These are phyloP conservation scores for Stachybotrys chartarum DNA, from an alignment of 2,329 filamentous ascomycete genomes.

Conservation along the genomic window DNA sequence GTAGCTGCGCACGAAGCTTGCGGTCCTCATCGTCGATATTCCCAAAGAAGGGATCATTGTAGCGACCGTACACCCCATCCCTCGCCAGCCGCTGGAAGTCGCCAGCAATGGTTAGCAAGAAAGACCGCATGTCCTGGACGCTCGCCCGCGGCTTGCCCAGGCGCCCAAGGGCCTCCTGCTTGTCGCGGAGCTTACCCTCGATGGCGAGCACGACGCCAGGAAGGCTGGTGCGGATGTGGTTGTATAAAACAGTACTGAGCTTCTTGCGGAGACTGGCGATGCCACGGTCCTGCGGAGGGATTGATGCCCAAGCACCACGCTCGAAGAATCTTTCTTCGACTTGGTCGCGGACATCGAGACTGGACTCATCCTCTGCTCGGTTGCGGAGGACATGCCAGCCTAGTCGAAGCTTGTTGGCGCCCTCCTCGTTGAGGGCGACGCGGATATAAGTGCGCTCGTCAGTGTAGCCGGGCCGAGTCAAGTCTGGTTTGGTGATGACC, in stretches of 20 bases:
- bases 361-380: conserved; percentile 23
- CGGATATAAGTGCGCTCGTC: conserved; percentile 30
- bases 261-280: conserved; percentile 23
- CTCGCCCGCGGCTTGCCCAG: conserved; percentile 14
- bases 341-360: conserved; percentile 18
- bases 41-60: conserved; percentile 30
- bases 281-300: conserved; percentile 21
- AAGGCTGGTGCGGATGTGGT: conserved; percentile 18
- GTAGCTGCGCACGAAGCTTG: conserved; percentile 21
- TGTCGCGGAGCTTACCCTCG: conserved; percentile 11
- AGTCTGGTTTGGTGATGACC: conserved; percentile 50
- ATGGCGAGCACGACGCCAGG: conserved; percentile 19
- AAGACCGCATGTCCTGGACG: conserved; percentile 18
- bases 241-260: conserved; percentile 22
- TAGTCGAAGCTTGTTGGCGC: conserved; percentile 22
- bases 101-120: conserved; percentile 26
- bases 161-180: conserved; percentile 9
- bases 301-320: conserved; percentile 15
- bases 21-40: conserved; percentile 5
- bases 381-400: conserved; percentile 51
- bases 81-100: conserved; percentile 23
- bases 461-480: conserved; percentile 24
- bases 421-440: conserved; percentile 24
- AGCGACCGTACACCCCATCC: conserved; percentile 19
- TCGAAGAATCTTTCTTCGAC: conserved; percentile 24